Evolutionary conservation across 768 basidiomycete species (phyloP).

Genomic region (Pleurotus tuoliensis): DNA sequence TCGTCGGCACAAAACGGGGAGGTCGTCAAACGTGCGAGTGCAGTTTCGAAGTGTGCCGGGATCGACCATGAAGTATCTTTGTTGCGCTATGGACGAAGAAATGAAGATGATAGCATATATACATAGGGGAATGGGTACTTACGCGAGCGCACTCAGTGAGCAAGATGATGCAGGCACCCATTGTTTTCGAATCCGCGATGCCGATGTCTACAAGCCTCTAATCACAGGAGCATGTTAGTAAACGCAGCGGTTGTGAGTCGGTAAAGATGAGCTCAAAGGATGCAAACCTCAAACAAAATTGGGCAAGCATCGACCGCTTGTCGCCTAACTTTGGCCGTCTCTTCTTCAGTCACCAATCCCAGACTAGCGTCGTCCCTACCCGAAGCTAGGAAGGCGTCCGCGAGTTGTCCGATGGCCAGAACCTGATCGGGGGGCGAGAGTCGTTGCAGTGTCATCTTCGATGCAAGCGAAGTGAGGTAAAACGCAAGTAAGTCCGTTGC

Average conservation of each 20-base stretch:
- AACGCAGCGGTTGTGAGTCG: no score
- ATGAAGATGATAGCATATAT: neutral
- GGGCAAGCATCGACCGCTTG: constrained; percentile 49
- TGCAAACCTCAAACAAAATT: constrained; percentile 38
- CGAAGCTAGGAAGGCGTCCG: constrained; percentile 35
- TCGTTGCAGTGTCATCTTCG: constrained; percentile 45
- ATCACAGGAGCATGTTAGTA: no score
- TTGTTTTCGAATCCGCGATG: constrained; percentile 22
- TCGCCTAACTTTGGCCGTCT: constrained; percentile 34
- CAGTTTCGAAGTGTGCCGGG: constrained; percentile 34
- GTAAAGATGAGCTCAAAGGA: no score
- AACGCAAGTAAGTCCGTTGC: constrained; percentile 48
- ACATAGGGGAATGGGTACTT: constrained; percentile 9
- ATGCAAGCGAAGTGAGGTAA: constrained; percentile 39
- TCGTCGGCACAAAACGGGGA: neutral
- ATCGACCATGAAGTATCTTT: constrained; percentile 36
- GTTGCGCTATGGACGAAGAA: constrained; percentile 34
- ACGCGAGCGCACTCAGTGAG: constrained; percentile 42
- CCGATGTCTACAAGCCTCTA: constrained; percentile 30
- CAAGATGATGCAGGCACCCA: constrained; percentile 35
- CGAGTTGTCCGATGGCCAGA: constrained; percentile 42
- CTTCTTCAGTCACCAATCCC: constrained; percentile 16
- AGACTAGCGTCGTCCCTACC: constrained; percentile 28
- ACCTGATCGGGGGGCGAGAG: constrained; percentile 39
- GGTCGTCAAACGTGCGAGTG: constrained; percentile 28